Base-by-base conservation (phyloP, 2,329 filamentous ascomycete species). In the Phialocephala sp. region DNA sequence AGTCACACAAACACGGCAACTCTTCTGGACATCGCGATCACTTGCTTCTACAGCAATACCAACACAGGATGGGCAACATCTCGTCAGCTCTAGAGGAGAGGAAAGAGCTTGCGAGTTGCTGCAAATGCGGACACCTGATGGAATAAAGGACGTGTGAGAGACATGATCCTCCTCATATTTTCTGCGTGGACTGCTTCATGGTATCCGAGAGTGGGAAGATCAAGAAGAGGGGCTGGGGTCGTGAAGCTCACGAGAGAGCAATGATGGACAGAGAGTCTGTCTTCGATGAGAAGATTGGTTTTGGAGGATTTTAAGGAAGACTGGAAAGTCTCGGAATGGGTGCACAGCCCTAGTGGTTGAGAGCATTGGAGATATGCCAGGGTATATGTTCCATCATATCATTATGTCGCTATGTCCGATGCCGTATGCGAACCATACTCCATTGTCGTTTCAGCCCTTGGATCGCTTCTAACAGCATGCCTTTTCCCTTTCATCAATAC, bases 391-490 rank as follows among this genome's bases (percentile, higher is more conserved):
- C 24, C 50, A 35, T 54, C 14, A 35, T 35, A 15, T 35, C 50
- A 54, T 54, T 32, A 54, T 18, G 14, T 54, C n/a, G 8, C 8
- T 18, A 50, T 50, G 45, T 43, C 22, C 45, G 5, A 50, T 12
- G n/a, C 20, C 22, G 9, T 4, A 18, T 27, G 32, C 12, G 15
- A 9, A 6, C 50, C 27, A 27, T 15, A n/a, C 20, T 54, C 50
- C 12, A n/a, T 18, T 8, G 2, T 32, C 14, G 3, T 11, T 35
- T 18, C 22, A 54, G 24, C 50, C 22, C 8, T 5, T 41, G 3
- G 18, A 15, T 9, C 27, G 3, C 27, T 54, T 14, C 14, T 36
- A 54, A 54, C 64, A 59, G 27, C 59, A 60, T 52, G 27, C 54
- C 41, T 24, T 45, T 58, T 39, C 37, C 24, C 35, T 20, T 5